phyloP scores from a whole-genome alignment of 2,329 filamentous ascomycete genomes.

The Diaporthe citriasiana region DNA sequence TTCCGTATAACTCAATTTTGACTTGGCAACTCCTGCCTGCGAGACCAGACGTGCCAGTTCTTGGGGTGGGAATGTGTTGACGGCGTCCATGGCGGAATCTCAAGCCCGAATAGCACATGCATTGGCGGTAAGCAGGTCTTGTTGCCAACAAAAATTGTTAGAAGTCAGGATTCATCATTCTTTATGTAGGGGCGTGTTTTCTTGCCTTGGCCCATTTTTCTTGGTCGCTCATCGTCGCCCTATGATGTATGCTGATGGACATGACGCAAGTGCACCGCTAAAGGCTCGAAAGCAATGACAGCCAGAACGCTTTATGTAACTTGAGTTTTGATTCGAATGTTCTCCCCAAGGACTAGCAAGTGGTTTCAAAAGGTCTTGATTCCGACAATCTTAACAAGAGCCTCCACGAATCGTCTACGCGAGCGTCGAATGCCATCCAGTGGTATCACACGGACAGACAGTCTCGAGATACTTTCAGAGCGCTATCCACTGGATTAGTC shows the following conservation, averaged over 20 bases:
- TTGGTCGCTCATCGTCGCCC: not conserved
- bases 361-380: not conserved
- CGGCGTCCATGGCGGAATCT: not conserved
- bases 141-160: accelerated
- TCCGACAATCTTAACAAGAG: no score
- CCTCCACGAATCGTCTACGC: no score
- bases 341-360: no score
- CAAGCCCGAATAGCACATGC: not conserved
- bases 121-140: not conserved
- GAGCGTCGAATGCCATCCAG: not conserved
- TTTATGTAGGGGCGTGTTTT: not conserved
- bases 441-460: not conserved
- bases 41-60: conserved; percentile 15
- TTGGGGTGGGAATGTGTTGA: conserved; percentile 2
- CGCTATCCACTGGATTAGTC: not conserved
- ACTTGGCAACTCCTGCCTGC: not conserved
- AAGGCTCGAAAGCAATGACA: not conserved
- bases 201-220: not conserved
- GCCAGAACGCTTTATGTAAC: no score
- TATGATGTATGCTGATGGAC: not conserved
- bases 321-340: no score
- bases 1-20: not conserved
- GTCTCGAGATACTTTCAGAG: no score
- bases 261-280: not conserved
- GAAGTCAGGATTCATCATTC: not conserved